A percentile compares a stretch with the other conserved stretches of the same genome.
phyloP scores from a whole-genome alignment of 768 basidiomycete genomes.

The Tricholoma furcatifolium region DNA sequence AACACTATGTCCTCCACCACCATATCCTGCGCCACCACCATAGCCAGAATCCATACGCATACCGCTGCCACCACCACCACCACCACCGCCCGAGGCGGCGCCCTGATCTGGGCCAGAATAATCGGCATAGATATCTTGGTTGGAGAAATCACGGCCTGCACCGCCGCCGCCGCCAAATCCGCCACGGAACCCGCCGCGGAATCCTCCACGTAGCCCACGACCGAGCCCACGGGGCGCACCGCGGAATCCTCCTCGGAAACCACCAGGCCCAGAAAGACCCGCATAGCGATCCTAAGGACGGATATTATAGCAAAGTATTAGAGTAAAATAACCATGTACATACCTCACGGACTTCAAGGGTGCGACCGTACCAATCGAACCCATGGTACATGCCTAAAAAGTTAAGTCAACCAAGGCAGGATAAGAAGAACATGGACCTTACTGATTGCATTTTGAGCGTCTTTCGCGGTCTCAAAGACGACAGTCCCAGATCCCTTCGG shows the following conservation, averaged over 20 bases:
- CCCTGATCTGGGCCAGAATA: conserved; percentile 86
- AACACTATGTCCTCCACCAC: conserved; percentile 31
- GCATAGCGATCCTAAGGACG: conserved; percentile 81
- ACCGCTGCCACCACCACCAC: conserved; percentile 28
- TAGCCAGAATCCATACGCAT: conserved; percentile 37
- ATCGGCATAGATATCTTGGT: conserved; percentile 88
- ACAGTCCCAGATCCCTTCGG: conserved; percentile 99
- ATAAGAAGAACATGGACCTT: conserved; percentile 28
- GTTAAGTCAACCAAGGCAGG: conserved; percentile 7
- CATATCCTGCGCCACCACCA: conserved; percentile 27
- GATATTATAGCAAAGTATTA: not conserved
- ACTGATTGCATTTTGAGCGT: conserved; percentile 93
- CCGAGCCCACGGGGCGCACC: conserved; percentile 31
- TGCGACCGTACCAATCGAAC: conserved; percentile 95
- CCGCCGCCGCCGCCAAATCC: conserved; percentile 51
- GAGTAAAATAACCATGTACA: conserved; percentile 12
- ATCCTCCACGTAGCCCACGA: conserved; percentile 41
- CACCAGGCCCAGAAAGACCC: conserved; percentile 73
- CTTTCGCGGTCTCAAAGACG: conserved; percentile 88
- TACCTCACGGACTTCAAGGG: conserved; percentile 95
- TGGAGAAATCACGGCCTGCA: conserved; percentile 76
- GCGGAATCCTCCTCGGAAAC: conserved; percentile 53
- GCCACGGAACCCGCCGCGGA: conserved; percentile 55
- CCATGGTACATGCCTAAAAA: conserved; percentile 89
- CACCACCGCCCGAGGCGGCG: conserved; percentile 38